Base-by-base conservation (phyloP, 208 protist genomes). In the Tetramitus jugosus region DNA sequence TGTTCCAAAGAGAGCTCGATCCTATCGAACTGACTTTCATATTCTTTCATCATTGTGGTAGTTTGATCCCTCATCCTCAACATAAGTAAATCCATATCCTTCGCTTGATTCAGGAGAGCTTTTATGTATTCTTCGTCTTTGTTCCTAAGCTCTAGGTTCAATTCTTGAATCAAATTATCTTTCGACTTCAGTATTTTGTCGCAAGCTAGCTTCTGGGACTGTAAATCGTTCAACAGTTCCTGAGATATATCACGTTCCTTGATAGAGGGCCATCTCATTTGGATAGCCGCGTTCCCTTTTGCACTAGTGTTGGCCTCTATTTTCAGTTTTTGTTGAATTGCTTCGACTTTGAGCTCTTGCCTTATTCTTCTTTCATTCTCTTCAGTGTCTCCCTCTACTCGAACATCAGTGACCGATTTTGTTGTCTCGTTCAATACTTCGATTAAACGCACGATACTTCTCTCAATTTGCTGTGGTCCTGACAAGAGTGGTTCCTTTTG, bases 111-210 rank as follows among this genome's bases (percentile, higher is more conserved):
- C 35, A 85, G 83, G 7, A 97, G 85, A 33, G 88, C 80, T 43
- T 84, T 81, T 60, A 97, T 91, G 82, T 96, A 97, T 68, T 95
- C 91, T 60, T 91, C 86, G 79, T 97, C 93, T 42, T 92, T 90
- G 33, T 89, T 67, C 76, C 90, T 87, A 52, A 97, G 79, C 79
- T 94, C 87, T 39, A 29, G 49, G 33, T 87, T 83, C 65, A 97
- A 82, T 68, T 92, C 87, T 0, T 62, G 45, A 60, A 97, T 90
- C 14, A 97, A 84, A 52, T 84, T 78, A 60, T 96, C 87, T 86
- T 96, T 97, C 7, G 83, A 82, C 1, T 40, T 82, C 20, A 96
- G 84, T 3, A 96, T 77, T 39, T 89, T 79, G 4, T 76, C 81
- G 81, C 93, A 97, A 65, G 89, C 77, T 60, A 83, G 72, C 56